Evolutionary conservation across 768 basidiomycete species (phyloP).

Genomic region (Lanmaoa pseudosensibilis): DNA sequence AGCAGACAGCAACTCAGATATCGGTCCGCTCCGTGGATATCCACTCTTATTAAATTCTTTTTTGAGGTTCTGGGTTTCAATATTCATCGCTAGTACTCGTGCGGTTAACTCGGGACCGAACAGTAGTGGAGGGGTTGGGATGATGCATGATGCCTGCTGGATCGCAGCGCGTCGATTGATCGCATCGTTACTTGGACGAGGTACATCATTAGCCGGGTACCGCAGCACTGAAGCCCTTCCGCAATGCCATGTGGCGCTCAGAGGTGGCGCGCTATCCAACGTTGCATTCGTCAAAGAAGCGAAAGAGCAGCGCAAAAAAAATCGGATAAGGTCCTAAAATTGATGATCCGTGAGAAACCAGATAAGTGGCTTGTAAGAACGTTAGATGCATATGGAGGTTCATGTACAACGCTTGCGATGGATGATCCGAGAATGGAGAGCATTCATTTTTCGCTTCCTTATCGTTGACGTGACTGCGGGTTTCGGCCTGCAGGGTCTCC

Average conservation of each 20-base stretch:
- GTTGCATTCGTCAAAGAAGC: neutral
- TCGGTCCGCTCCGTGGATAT: constrained; percentile 13
- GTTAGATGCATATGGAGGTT: neutral
- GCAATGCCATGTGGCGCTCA: neutral
- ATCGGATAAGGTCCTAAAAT: neutral
- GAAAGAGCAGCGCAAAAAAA: neutral
- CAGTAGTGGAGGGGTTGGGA: neutral
- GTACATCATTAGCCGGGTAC: neutral
- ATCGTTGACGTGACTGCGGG: neutral
- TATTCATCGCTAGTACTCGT: neutral
- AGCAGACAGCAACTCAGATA: constrained; percentile 7
- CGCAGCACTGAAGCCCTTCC: neutral
- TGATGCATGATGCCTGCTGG: neutral
- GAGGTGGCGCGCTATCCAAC: neutral
- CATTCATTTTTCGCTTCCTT: neutral
- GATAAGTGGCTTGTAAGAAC: neutral
- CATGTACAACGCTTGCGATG: neutral
- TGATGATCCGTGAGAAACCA: neutral
- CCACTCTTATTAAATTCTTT: neutral
- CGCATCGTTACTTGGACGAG: neutral
- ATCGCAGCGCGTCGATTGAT: neutral
- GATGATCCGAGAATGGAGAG: constrained; percentile 7
- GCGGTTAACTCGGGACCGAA: constrained; percentile 10
- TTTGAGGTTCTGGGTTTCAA: constrained; percentile 10
- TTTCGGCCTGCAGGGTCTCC: neutral